Evolutionary conservation across 441 rosid species (phyloP).

Genomic region (Aquilaria agallochum): DNA sequence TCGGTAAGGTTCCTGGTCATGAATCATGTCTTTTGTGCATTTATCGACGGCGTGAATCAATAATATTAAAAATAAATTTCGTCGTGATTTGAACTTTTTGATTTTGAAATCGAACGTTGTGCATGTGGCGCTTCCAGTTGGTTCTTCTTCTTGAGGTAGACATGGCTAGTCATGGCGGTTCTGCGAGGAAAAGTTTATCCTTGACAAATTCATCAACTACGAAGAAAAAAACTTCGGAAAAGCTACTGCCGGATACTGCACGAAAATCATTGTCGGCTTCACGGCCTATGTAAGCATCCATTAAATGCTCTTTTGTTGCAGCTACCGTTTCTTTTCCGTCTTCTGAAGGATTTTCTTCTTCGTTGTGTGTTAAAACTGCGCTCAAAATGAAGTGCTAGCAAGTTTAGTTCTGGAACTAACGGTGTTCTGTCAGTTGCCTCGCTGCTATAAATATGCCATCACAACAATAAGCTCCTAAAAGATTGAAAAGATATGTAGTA

Average conservation of each 20-base stretch:
- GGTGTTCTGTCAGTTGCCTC: background rate
- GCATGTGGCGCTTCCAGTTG: background rate
- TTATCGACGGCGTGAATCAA: background rate
- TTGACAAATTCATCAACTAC: slow-evolving; percentile 39
- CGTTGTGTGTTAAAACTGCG: background rate
- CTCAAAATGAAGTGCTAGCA: background rate
- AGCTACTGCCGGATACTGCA: slow-evolving; percentile 39
- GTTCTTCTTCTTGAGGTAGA: slow-evolving; percentile 2
- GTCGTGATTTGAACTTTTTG: background rate
- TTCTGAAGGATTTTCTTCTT: background rate
- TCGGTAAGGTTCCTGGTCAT: background rate
- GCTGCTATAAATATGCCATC: background rate
- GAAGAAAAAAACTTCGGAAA: slow-evolving; percentile 57
- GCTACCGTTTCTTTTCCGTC: background rate
- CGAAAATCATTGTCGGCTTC: slow-evolving; percentile 59
- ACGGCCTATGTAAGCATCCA: slow-evolving; percentile 54
- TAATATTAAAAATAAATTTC: background rate
- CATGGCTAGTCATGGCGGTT: slow-evolving; percentile 77
- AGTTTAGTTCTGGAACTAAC: background rate
- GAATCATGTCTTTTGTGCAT: background rate
- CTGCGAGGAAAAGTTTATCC: slow-evolving; percentile 65
- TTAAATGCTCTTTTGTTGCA: background rate
- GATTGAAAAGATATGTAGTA: background rate
- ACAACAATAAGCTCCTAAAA: background rate
- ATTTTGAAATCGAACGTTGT: too few species aligned